phyloP scores from a whole-genome alignment of 2,329 filamentous ascomycete genomes.

The Rugonectria rugulosa region DNA sequence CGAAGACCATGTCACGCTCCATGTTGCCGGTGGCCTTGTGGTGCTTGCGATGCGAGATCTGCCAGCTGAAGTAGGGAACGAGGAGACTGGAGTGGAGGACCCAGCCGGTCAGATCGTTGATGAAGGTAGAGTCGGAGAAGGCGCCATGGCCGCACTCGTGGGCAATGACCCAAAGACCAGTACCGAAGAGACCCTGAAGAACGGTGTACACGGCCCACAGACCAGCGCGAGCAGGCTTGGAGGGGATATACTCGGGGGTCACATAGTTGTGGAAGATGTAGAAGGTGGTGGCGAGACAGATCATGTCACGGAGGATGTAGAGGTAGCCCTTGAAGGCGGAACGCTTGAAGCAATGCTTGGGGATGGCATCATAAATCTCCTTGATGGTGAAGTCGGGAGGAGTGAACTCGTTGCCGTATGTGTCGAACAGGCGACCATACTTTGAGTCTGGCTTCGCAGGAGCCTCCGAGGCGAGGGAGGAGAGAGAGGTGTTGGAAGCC shows the following conservation, averaged over 20 bases:
- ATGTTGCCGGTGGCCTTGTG: conserved; percentile 99
- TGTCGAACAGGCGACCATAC: conserved; percentile 80
- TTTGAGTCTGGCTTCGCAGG: conserved; percentile 41
- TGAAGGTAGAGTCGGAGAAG: conserved; percentile 88
- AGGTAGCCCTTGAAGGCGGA: conserved; percentile 76
- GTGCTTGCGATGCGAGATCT: conserved; percentile 98
- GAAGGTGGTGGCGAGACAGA: conserved; percentile 78
- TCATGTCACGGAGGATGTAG: conserved; percentile 86
- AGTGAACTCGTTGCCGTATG: conserved; percentile 93
- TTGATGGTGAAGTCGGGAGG: conserved; percentile 97
- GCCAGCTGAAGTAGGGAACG: conserved; percentile 99
- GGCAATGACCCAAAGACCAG: conserved; percentile 93
- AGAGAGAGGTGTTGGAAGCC: conserved; percentile 89
- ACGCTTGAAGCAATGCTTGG: conserved; percentile 95
- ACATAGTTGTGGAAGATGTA: conserved; percentile 88
- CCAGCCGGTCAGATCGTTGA: conserved; percentile 95
- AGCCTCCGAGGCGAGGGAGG: conserved; percentile 79
- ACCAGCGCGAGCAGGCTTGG: conserved; percentile 67
- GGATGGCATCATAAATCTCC: conserved; percentile 95
- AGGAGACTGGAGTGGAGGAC: conserved; percentile 86
- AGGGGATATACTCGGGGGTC: conserved; percentile 83
- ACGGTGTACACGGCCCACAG: conserved; percentile 75
- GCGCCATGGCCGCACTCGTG: conserved; percentile 98
- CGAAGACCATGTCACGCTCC: conserved; percentile 98
- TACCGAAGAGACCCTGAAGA: conserved; percentile 90